Evolutionary conservation across 2,329 filamentous ascomycete species (phyloP), one percentile per base, ranked within the genome.

Genomic region (Mycogone perniciosa): DNA sequence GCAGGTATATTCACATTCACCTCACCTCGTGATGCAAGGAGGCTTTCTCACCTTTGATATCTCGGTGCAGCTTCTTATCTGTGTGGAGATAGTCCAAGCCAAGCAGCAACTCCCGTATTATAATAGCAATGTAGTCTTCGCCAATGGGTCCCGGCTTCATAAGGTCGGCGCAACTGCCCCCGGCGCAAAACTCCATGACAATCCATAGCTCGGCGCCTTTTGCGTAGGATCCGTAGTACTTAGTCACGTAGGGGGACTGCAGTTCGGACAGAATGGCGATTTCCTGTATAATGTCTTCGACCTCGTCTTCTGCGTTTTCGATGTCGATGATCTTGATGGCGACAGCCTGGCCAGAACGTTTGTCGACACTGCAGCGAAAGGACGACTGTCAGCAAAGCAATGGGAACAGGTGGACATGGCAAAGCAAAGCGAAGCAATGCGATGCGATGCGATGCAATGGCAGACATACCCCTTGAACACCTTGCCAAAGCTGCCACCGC

Each of bases 301-400:
- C 92, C 72, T 99, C 93, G 69, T 99, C 93, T 71, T 99, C 93
- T 63, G 93, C 93, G 73, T 93, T 96, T 71, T 99, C 93, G 59
- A 99, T 93, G 64, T 99, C 93, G 67, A 99, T 97, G 62, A 99
- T 80, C 71, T 99, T 99, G 76, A 99, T 99, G 30, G 93, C 93
- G 46, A 99, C 93, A 9, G 92, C 86, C 64, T 95, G 87, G 35
- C 93, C 93, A 13, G 87, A 95, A 46, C 89, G 84, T 65, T 93
- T 95, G 73, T 97, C 92, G 58, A 97, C 89, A 53, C 88, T 93
- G 60, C 13, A n/a, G 5, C 8, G 33, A 44, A 26, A 44, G 13
- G 8, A 39, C 6, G 10, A 5, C 26, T 3, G 44, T 47, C 34
- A 47, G 34, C 34, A 31, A 10, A 39, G 27, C 13, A 7, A 27